phyloP scores from a whole-genome alignment of 768 basidiomycete species.

The Russula earlei region DNA sequence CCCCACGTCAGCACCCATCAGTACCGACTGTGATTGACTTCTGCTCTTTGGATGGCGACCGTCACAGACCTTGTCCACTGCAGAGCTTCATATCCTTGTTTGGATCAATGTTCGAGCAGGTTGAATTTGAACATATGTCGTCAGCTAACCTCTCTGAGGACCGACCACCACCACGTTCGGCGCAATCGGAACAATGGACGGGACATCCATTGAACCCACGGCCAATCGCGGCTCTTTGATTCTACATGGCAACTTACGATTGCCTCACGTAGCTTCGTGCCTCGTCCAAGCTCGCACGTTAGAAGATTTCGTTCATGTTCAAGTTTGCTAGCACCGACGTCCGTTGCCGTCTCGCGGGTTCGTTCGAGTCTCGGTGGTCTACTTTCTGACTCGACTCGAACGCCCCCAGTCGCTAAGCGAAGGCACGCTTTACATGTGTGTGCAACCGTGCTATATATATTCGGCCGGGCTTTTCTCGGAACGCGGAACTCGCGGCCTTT shows the following conservation, averaged over 20 bases:
- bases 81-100: slow-evolving; percentile 27
- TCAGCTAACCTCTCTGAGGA: slow-evolving; percentile 25
- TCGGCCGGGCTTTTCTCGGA: slow-evolving; percentile 31
- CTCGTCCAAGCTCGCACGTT: slow-evolving; percentile 33
- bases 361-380: too few species aligned
- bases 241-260: slow-evolving; percentile 47
- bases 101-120: slow-evolving; percentile 28
- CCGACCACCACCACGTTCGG: slow-evolving; percentile 39
- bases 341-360: slow-evolving; percentile 31
- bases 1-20: slow-evolving; percentile 31
- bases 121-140: background rate
- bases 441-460: slow-evolving; percentile 31
- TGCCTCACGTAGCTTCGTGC: slow-evolving; percentile 41
- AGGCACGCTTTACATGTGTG: slow-evolving; percentile 41
- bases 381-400: slow-evolving; percentile 30
- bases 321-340: slow-evolving; percentile 46
- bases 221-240: too few species aligned
- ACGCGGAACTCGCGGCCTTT: slow-evolving; percentile 37
- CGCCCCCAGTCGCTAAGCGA: slow-evolving; percentile 38
- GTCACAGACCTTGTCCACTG: slow-evolving; percentile 18
- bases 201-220: too few species aligned
- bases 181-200: slow-evolving; percentile 28
- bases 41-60: slow-evolving; percentile 24
- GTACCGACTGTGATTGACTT: slow-evolving; percentile 22
- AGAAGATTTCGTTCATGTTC: slow-evolving; percentile 44